A percentile compares a stretch with the other conserved stretches of the same genome.
Conservation (phyloP, 1,139 yeast genomes). For the Pichia sp. region DNA sequence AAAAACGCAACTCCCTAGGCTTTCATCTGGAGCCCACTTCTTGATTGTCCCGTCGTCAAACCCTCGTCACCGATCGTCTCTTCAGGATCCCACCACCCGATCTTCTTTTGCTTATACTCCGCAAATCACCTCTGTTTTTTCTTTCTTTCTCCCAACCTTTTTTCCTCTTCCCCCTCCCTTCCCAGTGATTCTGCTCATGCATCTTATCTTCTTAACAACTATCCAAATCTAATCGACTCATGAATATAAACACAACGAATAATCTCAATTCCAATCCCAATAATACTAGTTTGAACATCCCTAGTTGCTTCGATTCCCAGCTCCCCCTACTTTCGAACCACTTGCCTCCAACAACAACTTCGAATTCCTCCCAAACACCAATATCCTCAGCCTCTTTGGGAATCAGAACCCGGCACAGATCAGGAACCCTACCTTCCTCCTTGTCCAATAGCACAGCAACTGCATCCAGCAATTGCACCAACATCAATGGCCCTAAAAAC, state of each 20-base stretch:
- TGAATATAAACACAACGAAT: background rate
- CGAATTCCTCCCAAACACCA: background rate
- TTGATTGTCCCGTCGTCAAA: too few relatives aligned
- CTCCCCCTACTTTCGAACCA: background rate
- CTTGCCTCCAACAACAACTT: background rate
- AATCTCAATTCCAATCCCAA: background rate
- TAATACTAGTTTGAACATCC: background rate
- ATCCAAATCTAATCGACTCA: background rate
- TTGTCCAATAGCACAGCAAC: conserved; percentile 24
- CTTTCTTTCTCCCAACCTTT: background rate
- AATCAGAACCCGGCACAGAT: conserved; percentile 44
- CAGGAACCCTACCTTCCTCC: conserved; percentile 55
- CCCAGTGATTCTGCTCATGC: background rate
- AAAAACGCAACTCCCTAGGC: too few relatives aligned
- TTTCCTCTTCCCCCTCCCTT: background rate
- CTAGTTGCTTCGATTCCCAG: background rate
- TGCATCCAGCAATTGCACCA: conserved; percentile 4
- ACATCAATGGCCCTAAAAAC: conserved; percentile 8
- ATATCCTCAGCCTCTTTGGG: conserved; percentile 24
- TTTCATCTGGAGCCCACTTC: too few relatives aligned
- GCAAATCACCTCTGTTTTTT: too few relatives aligned
- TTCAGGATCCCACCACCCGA: too few relatives aligned
- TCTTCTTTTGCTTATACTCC: background rate
- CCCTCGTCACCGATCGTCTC: too few relatives aligned
- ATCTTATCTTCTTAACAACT: background rate